Evolutionary conservation across 345 rosid species (phyloP), one percentile per base, ranked within the genome.

Genomic region (Syzygium grande): DNA sequence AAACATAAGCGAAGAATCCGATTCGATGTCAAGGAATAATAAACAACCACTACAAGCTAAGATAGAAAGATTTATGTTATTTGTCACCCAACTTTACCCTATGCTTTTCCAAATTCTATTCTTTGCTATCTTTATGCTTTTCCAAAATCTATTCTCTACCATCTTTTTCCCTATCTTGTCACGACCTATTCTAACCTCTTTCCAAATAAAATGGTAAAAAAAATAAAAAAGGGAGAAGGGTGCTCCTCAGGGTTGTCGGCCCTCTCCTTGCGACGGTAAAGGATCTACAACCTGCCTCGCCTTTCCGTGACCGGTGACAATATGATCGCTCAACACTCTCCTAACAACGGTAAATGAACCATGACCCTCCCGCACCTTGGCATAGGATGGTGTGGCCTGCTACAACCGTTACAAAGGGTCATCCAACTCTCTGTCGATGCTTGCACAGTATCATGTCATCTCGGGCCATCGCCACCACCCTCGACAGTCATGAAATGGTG

Each of bases 221-320:
- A 63, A 61, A n/a, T 6, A 6, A 5, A 3, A 10, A 9, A 65
- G 0, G 6, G 41, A 29, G 17, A 65, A 14, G 22, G 77, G 1
- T 1, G 11, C 21, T 6, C 16, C 30, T 11, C 0, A n/a, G 38
- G 73, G 1, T 63, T n/a, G 38, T 0, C 1, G 2, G 38, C 11
- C 30, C 5, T n/a, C 2, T 63, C 21, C 77, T 29, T 1, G 38
- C 21, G 21, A 63, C 17, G 8, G n/a, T n/a, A 13, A 4, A 0
- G 16, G 68, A 13, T 61, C 16, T 7, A n/a, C 10, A 29, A 2
- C 17, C 38, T 4, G 0, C 77, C 38, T 0, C 4, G 9, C 10
- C 38, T 29, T 63, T 7, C 9, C 30, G 6, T 3, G 77, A 1
- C 14, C 8, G 5, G 38, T 0, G 0, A 29, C 0, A 29, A n/a